phyloP scores from a whole-genome alignment of 306 rosid species.

The Hippophae rhamnoides region DNA sequence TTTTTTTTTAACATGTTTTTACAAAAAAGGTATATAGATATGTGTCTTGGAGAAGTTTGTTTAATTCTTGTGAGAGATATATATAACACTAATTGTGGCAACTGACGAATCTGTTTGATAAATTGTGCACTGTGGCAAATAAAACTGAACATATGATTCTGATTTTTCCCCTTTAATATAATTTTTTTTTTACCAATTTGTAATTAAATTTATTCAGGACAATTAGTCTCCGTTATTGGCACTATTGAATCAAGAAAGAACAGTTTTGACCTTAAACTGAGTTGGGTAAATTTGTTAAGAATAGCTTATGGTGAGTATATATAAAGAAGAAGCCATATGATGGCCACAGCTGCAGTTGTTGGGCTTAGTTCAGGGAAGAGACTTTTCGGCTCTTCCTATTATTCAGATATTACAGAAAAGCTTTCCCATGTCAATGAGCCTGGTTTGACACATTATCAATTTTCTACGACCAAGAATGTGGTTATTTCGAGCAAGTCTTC shows the following conservation, averaged over 20 bases:
- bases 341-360: constrained; percentile 87
- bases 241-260: background rate
- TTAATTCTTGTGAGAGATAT: too few species aligned
- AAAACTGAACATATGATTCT: too few species aligned
- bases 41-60: too few species aligned
- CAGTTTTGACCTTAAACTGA: background rate
- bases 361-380: constrained; percentile 80
- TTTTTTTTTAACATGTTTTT: too few species aligned
- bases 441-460: constrained; percentile 43
- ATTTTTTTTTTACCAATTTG: too few species aligned
- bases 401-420: constrained; percentile 69
- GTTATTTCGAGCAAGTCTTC: constrained; percentile 49
- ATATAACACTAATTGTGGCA: too few species aligned
- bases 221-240: too few species aligned
- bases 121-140: too few species aligned
- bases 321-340: constrained; percentile 40
- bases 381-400: constrained; percentile 69
- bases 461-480: constrained; percentile 37
- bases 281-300: constrained; percentile 3
- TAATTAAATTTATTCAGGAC: too few species aligned
- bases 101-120: too few species aligned
- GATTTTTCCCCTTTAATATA: too few species aligned
- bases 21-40: too few species aligned
- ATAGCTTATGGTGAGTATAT: constrained; percentile 38
- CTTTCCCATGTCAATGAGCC: constrained; percentile 38